Base-by-base conservation (phyloP, 148 eudicot species). In the Oxyria digyna region DNA sequence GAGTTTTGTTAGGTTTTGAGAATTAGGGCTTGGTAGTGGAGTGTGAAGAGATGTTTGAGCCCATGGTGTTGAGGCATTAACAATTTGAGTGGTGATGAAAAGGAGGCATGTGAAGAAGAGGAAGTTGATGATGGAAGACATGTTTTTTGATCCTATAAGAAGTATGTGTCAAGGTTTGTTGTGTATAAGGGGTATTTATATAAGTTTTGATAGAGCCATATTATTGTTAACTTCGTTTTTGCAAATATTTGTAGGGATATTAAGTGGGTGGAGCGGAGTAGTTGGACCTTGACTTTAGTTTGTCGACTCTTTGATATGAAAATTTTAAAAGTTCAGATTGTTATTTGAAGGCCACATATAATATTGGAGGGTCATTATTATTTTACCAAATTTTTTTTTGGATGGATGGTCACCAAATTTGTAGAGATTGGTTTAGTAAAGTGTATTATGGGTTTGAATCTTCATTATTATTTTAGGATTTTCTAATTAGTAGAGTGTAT, bases 1-100 rank as follows among this genome's bases (percentile, higher is more conserved):
- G 45, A 86, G 84, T 67, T 79, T 83, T 31, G 77, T 80, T 37
- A 59, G 69, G 23, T 72, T 76, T 72, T 76, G 69, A 14, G 54
- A 46, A 0, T n/a, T 15, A 15, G 54, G 69, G 69, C 10, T 37
- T 66, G 45, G 2, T 18, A 0, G 14, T 31, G 27, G 14, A 18
- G 65, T 31, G 8, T 59, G 65, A 6, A 6, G 65, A 29, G 65
- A 13, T 59, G 65, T 59, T 15, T 59, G 37, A 5, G 6, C 65
- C 65, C 65, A 59, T 31, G 65, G 24, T 23, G 62, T 21, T 45
- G 50, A 50, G 6, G 57, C 65, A n/a, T n/a, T n/a, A n/a, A n/a
- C n/a, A n/a, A n/a, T n/a, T 15, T 31, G 37, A 31, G 31, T 29
- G 38, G 15, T 52, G 62, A 31, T 24, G 62, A 52, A 52, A 21